Base-by-base conservation (phyloP, 768 basidiomycete genomes). In the Russula foetens region DNA sequence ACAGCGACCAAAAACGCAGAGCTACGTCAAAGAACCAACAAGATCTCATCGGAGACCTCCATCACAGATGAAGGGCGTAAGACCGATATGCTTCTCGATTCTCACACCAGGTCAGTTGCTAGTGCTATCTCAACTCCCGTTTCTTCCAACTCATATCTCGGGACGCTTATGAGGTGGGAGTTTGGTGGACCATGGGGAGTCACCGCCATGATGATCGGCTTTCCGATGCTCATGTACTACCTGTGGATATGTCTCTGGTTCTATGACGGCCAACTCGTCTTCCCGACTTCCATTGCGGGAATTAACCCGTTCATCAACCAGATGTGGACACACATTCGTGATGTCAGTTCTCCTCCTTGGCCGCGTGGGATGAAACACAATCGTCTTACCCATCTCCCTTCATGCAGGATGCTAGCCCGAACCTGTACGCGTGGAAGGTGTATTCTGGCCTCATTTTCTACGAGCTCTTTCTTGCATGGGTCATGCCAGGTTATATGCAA, bases 211-310 rank as follows among this genome's bases (percentile, higher is more conserved):
- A 98, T 99, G 89, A 78, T 85, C 21, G 86, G 89, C 49, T 99
- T 99, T 71, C 97, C 97, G 0, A 72, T 88, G 26, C 80, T 98
- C 63, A 98, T 99, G 94, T 99, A 97, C 73, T 99, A 98, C 76
- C 82, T 98, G 63, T 98, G 93, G 92, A 92, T 92, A 60, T 99
- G 97, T 70, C 81, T 98, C 38, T 92, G 88, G 84, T 96, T 95
- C 73, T 94, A 98, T 70, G 88, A 97, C 65, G 97, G 97, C 44
- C 80, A 81, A 65, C 76, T 94, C 38, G 82, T 88, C 8, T 72
- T 78, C 64, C 94, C 93, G 0, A 74, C 73, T 15, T 88, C 88
- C 8, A 60, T 81, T 29, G 83, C 82, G 28, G 90, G 91, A 59
- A 78, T 94, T 43, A 64, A 76, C 61, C 92, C 94, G 1, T 95